phyloP scores from a whole-genome alignment of 2,329 filamentous ascomycete genomes.

The Orbilia ellipsospora region DNA sequence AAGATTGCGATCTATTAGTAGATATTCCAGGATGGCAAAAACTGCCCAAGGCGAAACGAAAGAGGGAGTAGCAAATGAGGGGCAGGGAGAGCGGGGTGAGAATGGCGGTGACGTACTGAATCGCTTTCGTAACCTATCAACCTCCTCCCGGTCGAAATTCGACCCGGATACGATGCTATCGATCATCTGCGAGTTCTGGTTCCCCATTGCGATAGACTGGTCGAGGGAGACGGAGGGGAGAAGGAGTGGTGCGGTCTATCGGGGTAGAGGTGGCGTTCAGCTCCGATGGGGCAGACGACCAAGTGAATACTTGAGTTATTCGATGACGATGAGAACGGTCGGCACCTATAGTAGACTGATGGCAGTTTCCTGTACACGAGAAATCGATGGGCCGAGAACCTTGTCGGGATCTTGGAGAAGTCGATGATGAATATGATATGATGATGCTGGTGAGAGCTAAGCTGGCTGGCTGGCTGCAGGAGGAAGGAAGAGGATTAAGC shows the following conservation, averaged over 20 bases:
- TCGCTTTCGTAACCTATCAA: conserved; percentile 92
- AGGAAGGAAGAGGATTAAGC: conserved; percentile 37
- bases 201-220: conserved; percentile 69
- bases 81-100: conserved; percentile 12
- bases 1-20: background rate
- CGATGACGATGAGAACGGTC: background rate
- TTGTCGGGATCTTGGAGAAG: conserved; percentile 1
- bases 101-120: conserved; percentile 70
- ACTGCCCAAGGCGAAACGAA: background rate
- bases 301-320: background rate
- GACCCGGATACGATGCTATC: conserved; percentile 96
- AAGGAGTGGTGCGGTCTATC: background rate
- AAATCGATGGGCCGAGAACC: background rate
- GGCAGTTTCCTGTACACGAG: too few species aligned
- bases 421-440: background rate
- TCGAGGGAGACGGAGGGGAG: conserved; percentile 14
- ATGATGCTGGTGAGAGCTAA: background rate
- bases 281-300: background rate
- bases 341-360: too few species aligned
- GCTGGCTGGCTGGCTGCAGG: background rate
- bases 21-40: background rate
- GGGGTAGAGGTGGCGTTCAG: conserved; percentile 7
- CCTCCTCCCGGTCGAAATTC: conserved; percentile 98
- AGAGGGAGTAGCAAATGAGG: conserved; percentile 13
- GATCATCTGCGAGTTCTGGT: conserved; percentile 78